These are phyloP conservation scores for Thalassiosira exigua DNA, from an alignment of 352 stramenopile species.

Conservation along the genomic window DNA sequence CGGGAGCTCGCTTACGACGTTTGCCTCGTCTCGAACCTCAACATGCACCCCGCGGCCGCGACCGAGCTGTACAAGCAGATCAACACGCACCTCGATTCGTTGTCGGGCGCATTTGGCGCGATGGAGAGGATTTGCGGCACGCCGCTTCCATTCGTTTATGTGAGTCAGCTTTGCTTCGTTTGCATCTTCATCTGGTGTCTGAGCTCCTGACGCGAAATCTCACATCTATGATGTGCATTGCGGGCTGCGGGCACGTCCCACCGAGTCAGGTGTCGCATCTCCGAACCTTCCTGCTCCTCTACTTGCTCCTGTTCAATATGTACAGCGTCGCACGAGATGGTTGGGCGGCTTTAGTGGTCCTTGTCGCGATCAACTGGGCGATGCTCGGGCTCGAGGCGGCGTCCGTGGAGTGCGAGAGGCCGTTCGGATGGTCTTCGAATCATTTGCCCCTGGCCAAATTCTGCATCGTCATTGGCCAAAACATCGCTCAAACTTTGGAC, in stretches of 20 bases:
- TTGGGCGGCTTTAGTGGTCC: slow-evolving; percentile 61
- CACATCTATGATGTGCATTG: too few relatives aligned
- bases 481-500: slow-evolving; percentile 44
- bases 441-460: slow-evolving; percentile 55
- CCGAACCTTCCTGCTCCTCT: slow-evolving; percentile 73
- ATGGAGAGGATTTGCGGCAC: slow-evolving; percentile 81
- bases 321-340: slow-evolving; percentile 48
- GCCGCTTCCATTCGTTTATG: slow-evolving; percentile 79
- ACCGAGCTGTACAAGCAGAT: slow-evolving; percentile 38
- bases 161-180: slow-evolving; percentile 74
- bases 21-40: slow-evolving; percentile 16
- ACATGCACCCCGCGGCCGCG: slow-evolving; percentile 2
- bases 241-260: too few relatives aligned
- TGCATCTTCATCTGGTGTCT: slow-evolving; percentile 65
- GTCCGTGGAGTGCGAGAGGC: slow-evolving; percentile 55
- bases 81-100: slow-evolving; percentile 34
- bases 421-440: slow-evolving; percentile 46
- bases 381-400: slow-evolving; percentile 77
- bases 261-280: too few relatives aligned
- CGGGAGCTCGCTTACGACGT: slow-evolving; percentile 52
- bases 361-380: slow-evolving; percentile 59
- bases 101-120: slow-evolving; percentile 50
- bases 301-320: slow-evolving; percentile 53
- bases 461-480: slow-evolving; percentile 19
- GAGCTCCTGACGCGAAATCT: too few relatives aligned